Evolutionary conservation across 2,329 filamentous ascomycete species (phyloP), one percentile per base, ranked within the genome.

Genomic region (Colletotrichum simmondsii): DNA sequence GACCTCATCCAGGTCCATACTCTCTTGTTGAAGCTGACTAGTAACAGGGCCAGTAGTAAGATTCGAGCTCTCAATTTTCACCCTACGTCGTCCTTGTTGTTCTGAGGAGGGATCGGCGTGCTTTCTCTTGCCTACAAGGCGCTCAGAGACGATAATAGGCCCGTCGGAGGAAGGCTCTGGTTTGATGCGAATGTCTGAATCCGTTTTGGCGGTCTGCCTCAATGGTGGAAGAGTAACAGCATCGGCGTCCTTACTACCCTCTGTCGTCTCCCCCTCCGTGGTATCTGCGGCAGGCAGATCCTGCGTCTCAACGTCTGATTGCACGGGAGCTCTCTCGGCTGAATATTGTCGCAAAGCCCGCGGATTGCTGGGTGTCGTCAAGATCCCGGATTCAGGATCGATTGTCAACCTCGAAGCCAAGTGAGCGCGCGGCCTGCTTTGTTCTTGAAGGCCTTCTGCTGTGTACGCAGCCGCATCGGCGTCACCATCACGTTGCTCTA

Each of bases 1-100:
- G 64, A 85, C 81, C 54, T 87, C 84, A 76, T 91, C 88, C 12
- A 93, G 83, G 77, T 93, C 91, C 63, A 92, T 84, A 66, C 90
- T 92, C 64, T 91, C 90, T 53, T 88, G 82, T 11, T 74, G 72
- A 59, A 73, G 74, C 19, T 73, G 74, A 54, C 79, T 80, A 54
- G 75, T 75, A 16, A 70, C 77, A 54, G 79, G 65, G 79, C 73
- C 46, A 26, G 26, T 32, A 32, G 62, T 30, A 0, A 78, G 78
- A 24, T 81, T 80, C n/a, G 82, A 81, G 54, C 76, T 77, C 75
- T 90, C 87, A 6, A 75, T 72, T 76, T 90, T 90, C 57, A 89
- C 75, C 64, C 78, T 83, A 12, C 76, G 78, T 19, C 77, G 59
- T 2, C 77, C 78, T 4, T 75, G 71, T n/a, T 77, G 74, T 4